A percentile compares a stretch with the other conserved stretches of the same genome.
Evolutionary conservation across 306 rosid species (phyloP).

Genomic region (Castanea crenata): DNA sequence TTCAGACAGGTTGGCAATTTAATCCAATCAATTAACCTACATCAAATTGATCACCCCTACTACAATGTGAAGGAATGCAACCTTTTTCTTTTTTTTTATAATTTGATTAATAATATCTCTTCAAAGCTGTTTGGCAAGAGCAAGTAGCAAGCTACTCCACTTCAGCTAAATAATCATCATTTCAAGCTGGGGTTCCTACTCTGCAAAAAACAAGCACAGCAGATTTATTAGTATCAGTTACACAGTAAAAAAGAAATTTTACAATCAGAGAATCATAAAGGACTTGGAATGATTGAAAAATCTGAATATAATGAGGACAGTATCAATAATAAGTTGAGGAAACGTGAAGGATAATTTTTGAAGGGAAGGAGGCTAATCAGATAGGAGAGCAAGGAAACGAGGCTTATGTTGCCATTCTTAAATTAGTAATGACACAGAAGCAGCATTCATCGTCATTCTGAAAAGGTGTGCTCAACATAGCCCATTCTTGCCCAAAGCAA

Average conservation of each 20-base stretch:
- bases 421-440: not conserved
- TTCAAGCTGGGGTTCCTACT: conserved; percentile 88
- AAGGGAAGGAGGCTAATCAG: not conserved
- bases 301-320: not conserved
- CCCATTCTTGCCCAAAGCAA: not conserved
- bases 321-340: too few species aligned
- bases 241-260: not conserved
- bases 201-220: conserved; percentile 46
- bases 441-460: not conserved
- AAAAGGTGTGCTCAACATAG: not conserved
- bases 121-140: not conserved
- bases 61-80: not conserved
- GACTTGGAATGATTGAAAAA: not conserved
- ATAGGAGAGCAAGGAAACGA: not conserved
- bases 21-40: not conserved
- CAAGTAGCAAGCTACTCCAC: conserved; percentile 57
- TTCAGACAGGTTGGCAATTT: not conserved
- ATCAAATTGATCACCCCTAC: not conserved
- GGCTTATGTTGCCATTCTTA: not conserved
- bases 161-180: conserved; percentile 92
- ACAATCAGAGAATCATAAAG: not conserved
- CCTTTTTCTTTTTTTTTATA: not conserved
- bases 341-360: not conserved
- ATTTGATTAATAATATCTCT: not conserved
- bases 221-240: not conserved